These are phyloP conservation scores for Ustilago crameri DNA, from an alignment of 1,284 basidiomycete genomes.

Conservation along the genomic window DNA sequence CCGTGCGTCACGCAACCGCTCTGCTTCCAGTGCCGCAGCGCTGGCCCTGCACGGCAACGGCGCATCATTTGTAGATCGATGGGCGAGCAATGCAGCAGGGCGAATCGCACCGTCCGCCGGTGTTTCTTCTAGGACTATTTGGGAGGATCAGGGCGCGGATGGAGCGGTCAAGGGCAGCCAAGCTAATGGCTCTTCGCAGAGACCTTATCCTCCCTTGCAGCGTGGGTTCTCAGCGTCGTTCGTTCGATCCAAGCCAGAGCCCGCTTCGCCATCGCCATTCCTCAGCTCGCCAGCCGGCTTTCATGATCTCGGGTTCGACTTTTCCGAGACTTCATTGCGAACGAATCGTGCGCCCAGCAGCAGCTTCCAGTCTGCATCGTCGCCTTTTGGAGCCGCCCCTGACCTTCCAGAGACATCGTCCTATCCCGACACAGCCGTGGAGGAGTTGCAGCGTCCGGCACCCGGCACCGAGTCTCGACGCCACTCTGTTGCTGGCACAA, in stretches of 20 bases:
- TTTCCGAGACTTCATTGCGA: slow-evolving; percentile 20
- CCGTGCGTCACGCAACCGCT: slow-evolving; percentile 46
- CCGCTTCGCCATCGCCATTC: slow-evolving; percentile 28
- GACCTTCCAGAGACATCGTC: slow-evolving; percentile 35
- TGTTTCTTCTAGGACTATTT: slow-evolving; percentile 25
- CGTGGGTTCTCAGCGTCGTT: slow-evolving; percentile 39
- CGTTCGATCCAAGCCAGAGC: slow-evolving; percentile 29
- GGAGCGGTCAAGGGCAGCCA: slow-evolving; percentile 3
- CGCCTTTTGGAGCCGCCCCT: slow-evolving; percentile 24
- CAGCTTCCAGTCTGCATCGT: slow-evolving; percentile 18
- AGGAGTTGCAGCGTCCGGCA: slow-evolving; percentile 3
- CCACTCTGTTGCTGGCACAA: slow-evolving; percentile 47
- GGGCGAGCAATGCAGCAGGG: slow-evolving; percentile 33
- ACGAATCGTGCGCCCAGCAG: slow-evolving; percentile 14
- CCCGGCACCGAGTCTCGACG: slow-evolving; percentile 52
- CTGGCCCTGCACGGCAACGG: slow-evolving; percentile 41
- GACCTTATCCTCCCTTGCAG: slow-evolving; percentile 25
- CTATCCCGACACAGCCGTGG: slow-evolving; percentile 14
- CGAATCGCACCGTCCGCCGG: slow-evolving; percentile 21
- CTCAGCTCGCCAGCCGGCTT: slow-evolving; percentile 40
- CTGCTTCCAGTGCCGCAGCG: slow-evolving; percentile 56
- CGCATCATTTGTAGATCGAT: slow-evolving; percentile 26
- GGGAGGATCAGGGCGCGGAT: slow-evolving; percentile 25
- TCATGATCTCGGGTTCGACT: slow-evolving; percentile 27
- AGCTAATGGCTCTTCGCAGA: slow-evolving; percentile 15